phyloP scores from a whole-genome alignment of 768 basidiomycete genomes.

The Baorangia bicolor region DNA sequence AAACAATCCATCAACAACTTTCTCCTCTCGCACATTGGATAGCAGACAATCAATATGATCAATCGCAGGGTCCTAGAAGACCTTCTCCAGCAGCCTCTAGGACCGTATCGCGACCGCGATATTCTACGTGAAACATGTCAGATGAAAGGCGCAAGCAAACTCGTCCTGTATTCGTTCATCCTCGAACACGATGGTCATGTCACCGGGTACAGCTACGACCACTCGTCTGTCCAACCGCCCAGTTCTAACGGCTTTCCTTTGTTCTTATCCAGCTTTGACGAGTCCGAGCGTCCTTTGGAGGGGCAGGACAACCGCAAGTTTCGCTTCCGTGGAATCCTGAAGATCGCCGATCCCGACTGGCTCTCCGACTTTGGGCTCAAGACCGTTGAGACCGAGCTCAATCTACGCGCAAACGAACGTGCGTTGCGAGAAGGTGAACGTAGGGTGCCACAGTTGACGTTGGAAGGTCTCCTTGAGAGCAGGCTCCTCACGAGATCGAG shows the following conservation, averaged over 20 bases:
- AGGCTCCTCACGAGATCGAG: constrained; percentile 13
- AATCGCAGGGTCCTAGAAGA: constrained; percentile 19
- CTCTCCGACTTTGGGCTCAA: constrained; percentile 46
- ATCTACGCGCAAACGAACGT: constrained; percentile 36
- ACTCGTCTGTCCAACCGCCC: neutral
- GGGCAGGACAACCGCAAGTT: constrained; percentile 36
- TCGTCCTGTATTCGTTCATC: constrained; percentile 30
- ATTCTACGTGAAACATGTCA: constrained; percentile 25
- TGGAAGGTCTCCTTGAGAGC: constrained; percentile 35
- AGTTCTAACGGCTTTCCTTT: neutral
- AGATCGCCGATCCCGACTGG: constrained; percentile 46
- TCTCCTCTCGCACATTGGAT: neutral
- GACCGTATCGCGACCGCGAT: constrained; percentile 31
- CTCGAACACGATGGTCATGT: constrained; percentile 28
- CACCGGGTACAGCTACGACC: constrained; percentile 22
- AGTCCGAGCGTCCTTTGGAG: constrained; percentile 40
- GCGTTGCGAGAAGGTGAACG: constrained; percentile 22
- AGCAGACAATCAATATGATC: constrained; percentile 13
- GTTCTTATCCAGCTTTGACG: constrained; percentile 42
- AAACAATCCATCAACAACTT: neutral
- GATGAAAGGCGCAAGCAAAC: constrained; percentile 5
- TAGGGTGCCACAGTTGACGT: constrained; percentile 30
- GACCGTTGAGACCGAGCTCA: constrained; percentile 45
- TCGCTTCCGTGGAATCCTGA: constrained; percentile 51
- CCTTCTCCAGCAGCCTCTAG: constrained; percentile 27